A percentile compares a stretch with the other conserved stretches of the same genome.
phyloP scores from a whole-genome alignment of 2,329 filamentous ascomycete species.

The Samsoniella hepiali region DNA sequence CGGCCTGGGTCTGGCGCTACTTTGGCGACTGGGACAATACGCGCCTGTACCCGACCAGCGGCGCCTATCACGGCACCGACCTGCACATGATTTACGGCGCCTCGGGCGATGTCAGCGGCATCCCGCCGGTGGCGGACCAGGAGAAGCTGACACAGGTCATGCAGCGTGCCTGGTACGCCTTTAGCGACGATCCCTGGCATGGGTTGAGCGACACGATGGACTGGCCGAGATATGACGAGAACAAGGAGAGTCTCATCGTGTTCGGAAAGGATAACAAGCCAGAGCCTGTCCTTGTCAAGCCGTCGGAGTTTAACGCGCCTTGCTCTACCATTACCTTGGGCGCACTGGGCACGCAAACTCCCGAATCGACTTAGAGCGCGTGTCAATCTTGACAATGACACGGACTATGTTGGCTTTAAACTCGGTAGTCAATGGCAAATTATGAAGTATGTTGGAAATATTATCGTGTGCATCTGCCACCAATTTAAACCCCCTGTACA shows the following conservation, averaged over 20 bases:
- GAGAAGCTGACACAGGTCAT: constrained; percentile 33
- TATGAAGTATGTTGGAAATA: too few relatives aligned
- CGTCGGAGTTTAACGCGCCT: constrained; percentile 25
- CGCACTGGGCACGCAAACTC: constrained; percentile 21
- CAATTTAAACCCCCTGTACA: too few relatives aligned
- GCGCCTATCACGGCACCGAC: constrained; percentile 49
- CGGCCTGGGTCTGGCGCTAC: constrained; percentile 46
- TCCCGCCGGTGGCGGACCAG: constrained; percentile 32
- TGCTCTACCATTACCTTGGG: constrained; percentile 27
- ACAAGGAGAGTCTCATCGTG: constrained; percentile 26
- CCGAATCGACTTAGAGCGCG: background rate
- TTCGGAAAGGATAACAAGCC: constrained; percentile 28
- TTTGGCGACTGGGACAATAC: constrained; percentile 49
- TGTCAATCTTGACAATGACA: background rate
- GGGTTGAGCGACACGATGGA: constrained; percentile 34
- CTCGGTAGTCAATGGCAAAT: background rate
- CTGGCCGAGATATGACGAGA: constrained; percentile 35
- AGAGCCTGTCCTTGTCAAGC: constrained; percentile 25
- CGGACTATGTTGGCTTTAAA: background rate
- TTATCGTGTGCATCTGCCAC: background rate
- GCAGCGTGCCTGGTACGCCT: constrained; percentile 41
- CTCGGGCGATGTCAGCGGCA: constrained; percentile 37
- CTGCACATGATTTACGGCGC: constrained; percentile 46
- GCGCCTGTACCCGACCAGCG: constrained; percentile 42
- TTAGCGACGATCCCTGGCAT: constrained; percentile 35